Conservation (phyloP, 192 early-diverging fungal genomes). For the Kappamyces sp. region DNA sequence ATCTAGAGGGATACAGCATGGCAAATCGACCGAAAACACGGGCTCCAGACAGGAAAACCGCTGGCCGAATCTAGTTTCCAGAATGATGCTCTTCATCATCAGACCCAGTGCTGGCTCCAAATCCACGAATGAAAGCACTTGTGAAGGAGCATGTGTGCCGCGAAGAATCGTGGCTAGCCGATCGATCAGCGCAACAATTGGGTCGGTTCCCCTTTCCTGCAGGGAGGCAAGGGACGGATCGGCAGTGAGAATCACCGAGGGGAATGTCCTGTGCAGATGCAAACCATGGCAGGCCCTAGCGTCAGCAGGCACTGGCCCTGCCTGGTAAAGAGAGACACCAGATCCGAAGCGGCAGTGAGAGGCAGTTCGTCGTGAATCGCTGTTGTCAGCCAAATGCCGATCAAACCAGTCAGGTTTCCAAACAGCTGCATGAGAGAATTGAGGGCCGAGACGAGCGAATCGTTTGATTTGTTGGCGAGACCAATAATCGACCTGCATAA, state of each 20-base stretch:
- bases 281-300: too few species aligned
- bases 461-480: constrained; percentile 9
- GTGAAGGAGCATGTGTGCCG: constrained; percentile 13
- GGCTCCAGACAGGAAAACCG: constrained; percentile 22
- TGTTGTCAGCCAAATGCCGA: too few species aligned
- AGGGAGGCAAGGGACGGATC: constrained; percentile 20
- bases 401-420: too few species aligned
- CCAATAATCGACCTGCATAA: constrained; percentile 4
- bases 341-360: too few species aligned
- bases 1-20: constrained; percentile 7
- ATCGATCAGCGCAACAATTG: constrained; percentile 14
- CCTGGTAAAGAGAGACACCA: too few species aligned
- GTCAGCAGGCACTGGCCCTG: too few species aligned
- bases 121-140: not conserved
- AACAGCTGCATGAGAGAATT: constrained; percentile 26
- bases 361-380: too few species aligned
- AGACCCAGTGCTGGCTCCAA: not conserved
- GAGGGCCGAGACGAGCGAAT: constrained; percentile 18
- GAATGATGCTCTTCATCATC: constrained; percentile 20
- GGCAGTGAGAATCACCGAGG: constrained; percentile 20
- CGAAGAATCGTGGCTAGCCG: constrained; percentile 13
- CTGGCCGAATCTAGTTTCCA: constrained; percentile 24
- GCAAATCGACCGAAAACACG: not conserved
- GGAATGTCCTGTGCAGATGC: too few species aligned
- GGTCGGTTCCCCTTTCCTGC: too few species aligned